Conservation (phyloP, 176 grass and related monocot genomes). For the Triticum urartu region DNA sequence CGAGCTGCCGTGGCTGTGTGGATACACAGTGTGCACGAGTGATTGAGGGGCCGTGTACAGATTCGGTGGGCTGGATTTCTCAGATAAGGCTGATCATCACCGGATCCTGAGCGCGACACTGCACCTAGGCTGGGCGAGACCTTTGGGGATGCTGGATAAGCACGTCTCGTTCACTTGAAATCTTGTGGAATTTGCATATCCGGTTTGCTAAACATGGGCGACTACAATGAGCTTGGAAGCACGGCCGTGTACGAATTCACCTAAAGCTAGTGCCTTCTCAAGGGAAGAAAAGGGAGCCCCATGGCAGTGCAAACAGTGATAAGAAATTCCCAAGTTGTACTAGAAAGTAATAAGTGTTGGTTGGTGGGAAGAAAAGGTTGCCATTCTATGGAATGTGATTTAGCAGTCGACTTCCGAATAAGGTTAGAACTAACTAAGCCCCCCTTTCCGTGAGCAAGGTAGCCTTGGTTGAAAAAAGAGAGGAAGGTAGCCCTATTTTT, state of each 20-base stretch:
- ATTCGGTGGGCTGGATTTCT: not conserved
- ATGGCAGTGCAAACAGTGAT: not conserved
- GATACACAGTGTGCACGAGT: not conserved
- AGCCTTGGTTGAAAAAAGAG: not conserved
- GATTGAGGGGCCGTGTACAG: not conserved
- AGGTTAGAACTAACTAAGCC: not conserved
- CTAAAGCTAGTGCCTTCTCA: not conserved
- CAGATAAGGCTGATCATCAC: not conserved
- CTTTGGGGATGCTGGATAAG: not conserved
- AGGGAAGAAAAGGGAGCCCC: not conserved
- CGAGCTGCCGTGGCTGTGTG: not conserved
- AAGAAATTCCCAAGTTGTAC: not conserved
- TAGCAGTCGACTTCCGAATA: conserved; percentile 15
- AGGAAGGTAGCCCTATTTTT: not conserved
- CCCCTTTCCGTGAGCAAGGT: not conserved
- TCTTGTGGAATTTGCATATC: not conserved
- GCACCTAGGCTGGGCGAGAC: not conserved
- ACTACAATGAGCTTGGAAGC: not conserved
- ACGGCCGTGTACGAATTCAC: not conserved
- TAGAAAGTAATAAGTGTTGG: not conserved
- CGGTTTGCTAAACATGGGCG: not conserved
- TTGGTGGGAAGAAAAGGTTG: not conserved
- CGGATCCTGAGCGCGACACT: not conserved
- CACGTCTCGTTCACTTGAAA: not conserved
- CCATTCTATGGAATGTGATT: not conserved